Evolutionary conservation across 768 basidiomycete species (phyloP), one percentile per base, ranked within the genome.

Genomic region (Sporobolomyces pararoseus): DNA sequence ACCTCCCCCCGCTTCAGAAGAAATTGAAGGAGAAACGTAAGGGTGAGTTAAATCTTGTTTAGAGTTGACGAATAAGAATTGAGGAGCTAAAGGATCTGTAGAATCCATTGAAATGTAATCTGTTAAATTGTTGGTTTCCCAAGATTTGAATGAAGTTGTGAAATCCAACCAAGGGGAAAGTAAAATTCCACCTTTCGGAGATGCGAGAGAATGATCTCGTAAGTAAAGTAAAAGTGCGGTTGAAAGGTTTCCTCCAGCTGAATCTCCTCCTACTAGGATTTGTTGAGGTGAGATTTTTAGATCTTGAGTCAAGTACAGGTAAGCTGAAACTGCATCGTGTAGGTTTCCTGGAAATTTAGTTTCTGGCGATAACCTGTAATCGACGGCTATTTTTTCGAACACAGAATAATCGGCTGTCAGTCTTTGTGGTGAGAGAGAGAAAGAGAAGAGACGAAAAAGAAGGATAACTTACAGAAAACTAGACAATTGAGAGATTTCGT

Each of bases 301-400:
- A 0, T 70, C 71, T 68, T 49, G 39, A 3, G 88, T 83, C 23
- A 98, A 83, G 37, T 93, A 84, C 69, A 96, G 82, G 77, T 95
- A 98, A 1, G 87, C 89, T 54, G 82, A 84, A 60, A 92, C 90
- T 21, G 87, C 89, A 75, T 98, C 94, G 71, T 87, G 86, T 12
- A 88, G 79, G 39, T 91, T 89, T 0, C 91, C 89, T 0, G 95
- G 95, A 78, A 96, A 98, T 46, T 84, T 84, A 3, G 91, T 91
- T 79, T 97, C 94, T 1, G 95, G 95, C 0, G 94, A 92, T 25
- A 98, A 83, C 14, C 95, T 89, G 79, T 98, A 98, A 78, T 95
- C 90, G 70, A 98, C 82, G 6, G 92, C 84, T 96, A 44, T 9
- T 7, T 7, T 3, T 6, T 19, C 25, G 31, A 46, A 7, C 16